Evolutionary conservation across 2,329 filamentous ascomycete genomes (phyloP).

Genomic region (Ilyonectria destructans): DNA sequence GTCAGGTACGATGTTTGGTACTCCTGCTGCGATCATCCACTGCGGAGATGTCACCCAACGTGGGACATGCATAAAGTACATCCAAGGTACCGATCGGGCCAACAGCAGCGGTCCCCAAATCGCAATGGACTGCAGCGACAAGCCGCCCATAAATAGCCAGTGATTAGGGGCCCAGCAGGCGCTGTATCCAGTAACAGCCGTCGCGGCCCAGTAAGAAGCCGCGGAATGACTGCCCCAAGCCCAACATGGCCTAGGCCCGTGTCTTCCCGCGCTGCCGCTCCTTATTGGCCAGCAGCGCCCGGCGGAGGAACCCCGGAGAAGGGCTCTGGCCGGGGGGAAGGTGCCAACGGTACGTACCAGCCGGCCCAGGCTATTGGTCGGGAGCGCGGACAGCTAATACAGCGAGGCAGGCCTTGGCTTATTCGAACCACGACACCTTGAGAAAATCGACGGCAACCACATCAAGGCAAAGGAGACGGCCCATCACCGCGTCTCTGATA

Average conservation of each 20-base stretch:
- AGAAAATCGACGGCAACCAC: conserved; percentile 56
- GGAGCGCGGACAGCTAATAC: conserved; percentile 34
- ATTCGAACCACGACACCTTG: conserved; percentile 60
- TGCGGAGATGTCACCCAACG: conserved; percentile 27
- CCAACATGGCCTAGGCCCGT: conserved; percentile 42
- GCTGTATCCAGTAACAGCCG: conserved; percentile 41
- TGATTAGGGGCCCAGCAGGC: conserved; percentile 28
- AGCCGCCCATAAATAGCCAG: conserved; percentile 39
- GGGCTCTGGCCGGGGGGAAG: conserved; percentile 37
- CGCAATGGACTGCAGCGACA: conserved; percentile 39
- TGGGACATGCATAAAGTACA: conserved; percentile 38
- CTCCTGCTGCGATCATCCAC: conserved; percentile 30
- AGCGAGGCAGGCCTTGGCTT: conserved; percentile 51
- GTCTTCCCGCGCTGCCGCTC: conserved; percentile 25
- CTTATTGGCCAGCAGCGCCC: conserved; percentile 45
- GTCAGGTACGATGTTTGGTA: conserved; percentile 20
- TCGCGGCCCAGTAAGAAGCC: conserved; percentile 36
- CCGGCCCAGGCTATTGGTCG: conserved; percentile 29
- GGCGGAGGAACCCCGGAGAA: conserved; percentile 54
- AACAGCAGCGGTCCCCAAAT: conserved; percentile 1
- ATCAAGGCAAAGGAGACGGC: conserved; percentile 54
- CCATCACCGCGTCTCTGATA: conserved; percentile 46
- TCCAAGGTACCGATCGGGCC: conserved; percentile 25
- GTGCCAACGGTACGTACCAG: conserved; percentile 43
- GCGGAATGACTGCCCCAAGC: conserved; percentile 31